Conservation (phyloP, 495 filamentous ascomycete genomes). For the Polyplosphaeria fusca region DNA sequence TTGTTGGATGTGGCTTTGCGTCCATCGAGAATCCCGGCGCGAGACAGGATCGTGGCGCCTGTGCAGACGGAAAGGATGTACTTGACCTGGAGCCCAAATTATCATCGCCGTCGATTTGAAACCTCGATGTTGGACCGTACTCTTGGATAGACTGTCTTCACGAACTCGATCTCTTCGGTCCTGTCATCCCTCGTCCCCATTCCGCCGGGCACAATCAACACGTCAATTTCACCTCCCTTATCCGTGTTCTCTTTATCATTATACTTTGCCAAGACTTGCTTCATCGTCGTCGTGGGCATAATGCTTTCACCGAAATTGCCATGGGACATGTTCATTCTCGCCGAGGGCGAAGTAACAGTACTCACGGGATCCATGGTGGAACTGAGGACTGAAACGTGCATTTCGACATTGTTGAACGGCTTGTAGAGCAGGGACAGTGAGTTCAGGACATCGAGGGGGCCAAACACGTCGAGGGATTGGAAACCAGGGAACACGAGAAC, state of each 20-base stretch:
- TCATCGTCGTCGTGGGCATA: constrained; percentile 62
- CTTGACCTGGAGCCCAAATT: constrained; percentile 22
- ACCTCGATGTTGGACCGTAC: constrained; percentile 37
- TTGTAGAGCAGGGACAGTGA: constrained; percentile 44
- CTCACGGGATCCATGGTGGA: constrained; percentile 51
- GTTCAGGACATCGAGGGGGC: constrained; percentile 42
- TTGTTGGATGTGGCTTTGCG: constrained; percentile 31
- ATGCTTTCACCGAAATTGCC: constrained; percentile 46
- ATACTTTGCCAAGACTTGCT: constrained; percentile 37
- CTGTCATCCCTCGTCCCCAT: constrained; percentile 6
- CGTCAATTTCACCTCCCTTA: constrained; percentile 38
- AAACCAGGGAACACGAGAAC: constrained; percentile 26
- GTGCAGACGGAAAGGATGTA: constrained; percentile 46
- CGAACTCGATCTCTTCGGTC: constrained; percentile 39
- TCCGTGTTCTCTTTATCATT: no score
- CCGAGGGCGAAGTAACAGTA: constrained; percentile 32
- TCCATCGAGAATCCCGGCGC: constrained; percentile 26
- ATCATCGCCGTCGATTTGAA: no score
- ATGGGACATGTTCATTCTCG: constrained; percentile 22
- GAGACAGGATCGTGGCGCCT: constrained; percentile 20
- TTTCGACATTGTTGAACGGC: constrained; percentile 39
- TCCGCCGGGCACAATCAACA: constrained; percentile 23
- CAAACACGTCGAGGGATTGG: constrained; percentile 30
- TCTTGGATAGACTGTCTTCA: constrained; percentile 45
- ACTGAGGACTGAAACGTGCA: constrained; percentile 49